These are phyloP conservation scores for Plantago elongata DNA, from an alignment of 257 asterid genomes.

Conservation along the genomic window DNA sequence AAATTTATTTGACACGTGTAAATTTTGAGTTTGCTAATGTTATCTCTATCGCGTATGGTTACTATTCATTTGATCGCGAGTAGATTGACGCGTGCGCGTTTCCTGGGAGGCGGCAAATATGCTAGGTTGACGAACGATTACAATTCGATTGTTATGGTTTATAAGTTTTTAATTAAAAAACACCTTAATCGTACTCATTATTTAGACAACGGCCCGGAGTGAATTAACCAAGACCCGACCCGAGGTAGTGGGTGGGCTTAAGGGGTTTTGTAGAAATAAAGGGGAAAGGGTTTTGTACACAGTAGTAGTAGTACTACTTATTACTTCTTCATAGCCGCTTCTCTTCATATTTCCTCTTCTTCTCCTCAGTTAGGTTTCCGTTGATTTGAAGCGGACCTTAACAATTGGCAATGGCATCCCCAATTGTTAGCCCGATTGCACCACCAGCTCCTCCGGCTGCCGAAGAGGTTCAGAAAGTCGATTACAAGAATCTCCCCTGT, in stretches of 20 bases:
- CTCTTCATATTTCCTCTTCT: slow-evolving; percentile 14
- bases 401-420: slow-evolving; percentile 53
- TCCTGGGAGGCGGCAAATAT: too few relatives aligned
- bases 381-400: neutral
- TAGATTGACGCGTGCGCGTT: too few relatives aligned
- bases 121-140: too few relatives aligned
- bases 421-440: slow-evolving; percentile 40
- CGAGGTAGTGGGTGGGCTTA: slow-evolving; percentile 13
- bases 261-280: slow-evolving; percentile 40
- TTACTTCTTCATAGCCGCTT: slow-evolving; percentile 13
- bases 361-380: too few relatives aligned
- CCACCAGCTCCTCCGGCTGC: slow-evolving; percentile 34
- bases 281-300: slow-evolving; percentile 46
- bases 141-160: too few relatives aligned
- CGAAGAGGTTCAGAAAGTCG: slow-evolving; percentile 49
- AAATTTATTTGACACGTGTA: too few relatives aligned
- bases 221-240: neutral
- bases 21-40: too few relatives aligned
- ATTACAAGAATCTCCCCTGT: slow-evolving; percentile 76
- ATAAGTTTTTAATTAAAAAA: too few relatives aligned
- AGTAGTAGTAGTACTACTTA: neutral
- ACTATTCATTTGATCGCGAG: too few relatives aligned
- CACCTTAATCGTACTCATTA: too few relatives aligned
- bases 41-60: too few relatives aligned
- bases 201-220: too few relatives aligned